These are phyloP conservation scores for Elaphomyces granulatus DNA, from an alignment of 495 filamentous ascomycete genomes.

Conservation along the genomic window DNA sequence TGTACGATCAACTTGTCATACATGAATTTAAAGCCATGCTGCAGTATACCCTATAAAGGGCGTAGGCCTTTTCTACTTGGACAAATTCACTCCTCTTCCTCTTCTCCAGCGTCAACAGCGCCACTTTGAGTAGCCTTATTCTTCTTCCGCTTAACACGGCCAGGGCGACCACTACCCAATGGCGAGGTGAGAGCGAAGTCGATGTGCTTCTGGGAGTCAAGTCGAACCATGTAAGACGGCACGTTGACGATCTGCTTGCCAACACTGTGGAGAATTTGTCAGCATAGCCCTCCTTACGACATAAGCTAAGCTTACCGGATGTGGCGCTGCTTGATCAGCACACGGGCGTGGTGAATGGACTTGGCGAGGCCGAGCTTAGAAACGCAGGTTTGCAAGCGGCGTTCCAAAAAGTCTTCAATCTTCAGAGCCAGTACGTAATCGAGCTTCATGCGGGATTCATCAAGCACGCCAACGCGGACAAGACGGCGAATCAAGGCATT, in stretches of 20 bases:
- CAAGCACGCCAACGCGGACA: conserved; percentile 97
- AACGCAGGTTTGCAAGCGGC: conserved; percentile 96
- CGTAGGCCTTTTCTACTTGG: too few relatives aligned
- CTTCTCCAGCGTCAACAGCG: conserved; percentile 69
- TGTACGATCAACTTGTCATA: too few relatives aligned
- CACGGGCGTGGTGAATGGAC: conserved; percentile 99
- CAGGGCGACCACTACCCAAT: conserved; percentile 91
- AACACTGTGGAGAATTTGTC: conserved; percentile 38
- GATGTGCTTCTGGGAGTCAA: conserved; percentile 99
- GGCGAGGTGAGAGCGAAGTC: conserved; percentile 96
- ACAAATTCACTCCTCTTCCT: conserved; percentile 95
- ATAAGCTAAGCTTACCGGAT: conserved; percentile 48
- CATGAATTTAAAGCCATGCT: too few relatives aligned
- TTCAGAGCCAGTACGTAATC: conserved; percentile 99
- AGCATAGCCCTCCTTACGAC: background rate
- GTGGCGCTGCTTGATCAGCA: conserved; percentile 96
- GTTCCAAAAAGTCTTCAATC: conserved; percentile 98
- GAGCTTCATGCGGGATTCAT: conserved; percentile 99
- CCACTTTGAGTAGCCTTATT: conserved; percentile 84
- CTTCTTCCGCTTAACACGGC: conserved; percentile 98
- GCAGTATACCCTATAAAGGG: too few relatives aligned
- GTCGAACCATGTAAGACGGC: conserved; percentile 95
- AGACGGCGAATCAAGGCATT: conserved; percentile 99
- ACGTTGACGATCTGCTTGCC: conserved; percentile 99
- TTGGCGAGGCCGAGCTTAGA: conserved; percentile 99